These are phyloP conservation scores for Leccinum pseudoinsigne DNA, from an alignment of 1,284 basidiomycete species.

Conservation along the genomic window DNA sequence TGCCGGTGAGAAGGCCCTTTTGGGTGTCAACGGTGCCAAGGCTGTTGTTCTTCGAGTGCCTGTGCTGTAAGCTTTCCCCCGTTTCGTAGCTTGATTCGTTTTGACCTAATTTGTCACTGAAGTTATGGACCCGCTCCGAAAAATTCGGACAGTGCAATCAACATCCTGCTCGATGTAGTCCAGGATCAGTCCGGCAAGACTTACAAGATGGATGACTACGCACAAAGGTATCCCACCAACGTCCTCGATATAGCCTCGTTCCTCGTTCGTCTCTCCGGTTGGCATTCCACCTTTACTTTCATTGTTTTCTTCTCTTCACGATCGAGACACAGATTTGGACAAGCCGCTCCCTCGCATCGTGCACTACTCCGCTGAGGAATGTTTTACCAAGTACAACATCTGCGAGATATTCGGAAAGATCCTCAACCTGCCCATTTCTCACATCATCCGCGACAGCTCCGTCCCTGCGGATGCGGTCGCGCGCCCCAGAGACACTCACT, in stretches of 20 bases:
- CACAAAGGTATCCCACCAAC: conserved; percentile 80
- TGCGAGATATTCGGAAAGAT: conserved; percentile 73
- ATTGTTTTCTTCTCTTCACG: neutral
- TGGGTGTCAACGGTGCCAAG: conserved; percentile 54
- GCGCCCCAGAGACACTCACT: conserved; percentile 70
- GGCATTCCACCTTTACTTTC: conserved; percentile 18
- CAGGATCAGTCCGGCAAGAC: conserved; percentile 73
- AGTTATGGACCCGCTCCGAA: conserved; percentile 80
- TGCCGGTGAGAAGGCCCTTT: conserved; percentile 69
- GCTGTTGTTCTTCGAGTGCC: conserved; percentile 75
- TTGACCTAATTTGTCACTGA: conserved; percentile 1
- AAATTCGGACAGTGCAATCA: conserved; percentile 79
- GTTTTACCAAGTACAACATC: conserved; percentile 85
- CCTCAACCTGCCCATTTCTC: conserved; percentile 59
- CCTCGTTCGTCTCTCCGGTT: conserved; percentile 65
- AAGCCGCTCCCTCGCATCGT: conserved; percentile 60
- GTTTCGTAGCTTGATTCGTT: neutral
- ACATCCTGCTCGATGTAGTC: conserved; percentile 77
- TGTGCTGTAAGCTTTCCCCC: conserved; percentile 56
- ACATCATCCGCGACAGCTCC: conserved; percentile 67
- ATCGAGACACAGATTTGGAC: conserved; percentile 32
- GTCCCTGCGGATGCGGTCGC: conserved; percentile 63
- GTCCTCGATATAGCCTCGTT: conserved; percentile 76
- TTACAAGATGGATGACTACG: conserved; percentile 88
- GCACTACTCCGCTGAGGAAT: conserved; percentile 75